Evolutionary conservation across 306 rosid genomes (phyloP).

Genomic region (Dicorynia guianensis): DNA sequence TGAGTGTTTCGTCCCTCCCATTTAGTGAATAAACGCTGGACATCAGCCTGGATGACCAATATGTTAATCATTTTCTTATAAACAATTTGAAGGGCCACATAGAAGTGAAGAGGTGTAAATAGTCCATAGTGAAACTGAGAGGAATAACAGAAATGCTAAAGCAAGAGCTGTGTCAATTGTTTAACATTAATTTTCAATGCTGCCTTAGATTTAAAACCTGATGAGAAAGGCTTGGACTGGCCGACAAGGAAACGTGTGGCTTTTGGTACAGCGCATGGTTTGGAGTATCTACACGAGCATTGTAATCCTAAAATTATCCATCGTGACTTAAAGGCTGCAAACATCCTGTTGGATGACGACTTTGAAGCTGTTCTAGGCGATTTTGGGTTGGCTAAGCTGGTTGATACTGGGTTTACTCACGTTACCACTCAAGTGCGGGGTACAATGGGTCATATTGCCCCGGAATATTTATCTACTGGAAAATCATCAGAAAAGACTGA

Average conservation of each 20-base stretch:
- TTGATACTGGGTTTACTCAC: conserved; percentile 79
- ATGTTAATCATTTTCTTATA: not conserved
- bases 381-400: conserved; percentile 83
- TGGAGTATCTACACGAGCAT: conserved; percentile 90
- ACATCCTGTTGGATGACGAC: conserved; percentile 81
- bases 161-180: conserved; percentile 12
- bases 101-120: not conserved
- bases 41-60: not conserved
- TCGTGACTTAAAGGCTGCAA: conserved; percentile 95
- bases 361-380: conserved; percentile 96
- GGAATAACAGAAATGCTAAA: conserved; percentile 39
- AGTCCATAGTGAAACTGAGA: conserved; percentile 27
- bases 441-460: conserved; percentile 98
- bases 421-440: conserved; percentile 97
- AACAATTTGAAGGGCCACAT: not conserved
- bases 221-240: conserved; percentile 61
- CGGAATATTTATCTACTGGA: conserved; percentile 91
- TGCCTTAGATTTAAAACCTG: conserved; percentile 53
- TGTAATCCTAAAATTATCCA: conserved; percentile 93
- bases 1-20: too few species aligned
- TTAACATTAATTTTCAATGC: conserved; percentile 27
- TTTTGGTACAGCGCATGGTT: conserved; percentile 64
- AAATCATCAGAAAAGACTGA: conserved; percentile 91
- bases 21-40: too few species aligned
- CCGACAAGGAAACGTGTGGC: conserved; percentile 57